Evolutionary conservation across 257 asterid species (phyloP), one percentile per base, ranked within the genome.

Genomic region (Lithospermum erythrorhizon): DNA sequence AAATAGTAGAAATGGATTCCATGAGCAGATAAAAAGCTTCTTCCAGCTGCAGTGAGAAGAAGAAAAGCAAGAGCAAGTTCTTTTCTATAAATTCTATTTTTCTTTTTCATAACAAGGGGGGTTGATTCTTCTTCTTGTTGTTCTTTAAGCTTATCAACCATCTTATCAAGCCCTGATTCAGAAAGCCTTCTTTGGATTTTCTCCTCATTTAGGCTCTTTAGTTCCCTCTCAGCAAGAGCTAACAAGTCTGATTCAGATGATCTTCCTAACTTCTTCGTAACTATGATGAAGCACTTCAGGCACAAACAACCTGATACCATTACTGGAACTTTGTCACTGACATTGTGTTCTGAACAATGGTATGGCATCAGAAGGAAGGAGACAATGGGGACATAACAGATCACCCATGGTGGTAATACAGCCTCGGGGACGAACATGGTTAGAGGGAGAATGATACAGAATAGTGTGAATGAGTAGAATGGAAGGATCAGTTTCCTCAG

Each of bases 341-440:
- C 97, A 87, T 90, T 21, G 97, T 90, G 86, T 90, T 90, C 69
- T 87, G 21, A 90, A 90, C 62, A 90, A 85, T 0, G 81, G 75
- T 90, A 87, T 21, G 97, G 97, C 80, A 87, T 81, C 59, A 90
- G 63, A 14, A 90, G 87, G 0, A 96, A 96, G 86, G 87, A 83
- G 3, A 72, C 58, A 1, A 87, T 85, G 19, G 97, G 97, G 37
- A 90, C 85, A 64, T 87, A 87, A 58, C 96, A 90, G 59, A 90
- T 85, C 17, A 90, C 90, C 97, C 97, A 90, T 4, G 84, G 75
- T 0, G 97, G 97, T 55, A 90, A 57, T 56, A 85, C 86, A 3
- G 95, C 96, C 65, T 90, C 97, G 1, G 97, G 97, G 20, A 90
- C 64, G 83, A 90, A 90, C 97, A 90, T 90, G 0, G 97, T 90